Evolutionary conservation across 192 early-diverging fungal species (phyloP), one percentile per base, ranked within the genome.

Genomic region (Entomortierella chlamydospora): DNA sequence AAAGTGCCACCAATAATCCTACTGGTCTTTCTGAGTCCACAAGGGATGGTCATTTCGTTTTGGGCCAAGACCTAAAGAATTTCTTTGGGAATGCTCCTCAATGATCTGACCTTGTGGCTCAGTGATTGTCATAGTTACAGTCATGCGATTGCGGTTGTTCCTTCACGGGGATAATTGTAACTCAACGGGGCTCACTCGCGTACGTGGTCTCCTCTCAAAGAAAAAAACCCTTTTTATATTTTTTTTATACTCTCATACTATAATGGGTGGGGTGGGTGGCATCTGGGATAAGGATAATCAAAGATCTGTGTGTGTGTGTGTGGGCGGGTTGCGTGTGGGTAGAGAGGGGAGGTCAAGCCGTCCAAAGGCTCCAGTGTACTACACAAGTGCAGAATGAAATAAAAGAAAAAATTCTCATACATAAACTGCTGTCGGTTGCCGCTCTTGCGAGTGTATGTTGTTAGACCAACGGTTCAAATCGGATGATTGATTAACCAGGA

Each of bases 161-260:
- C 29, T 50, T 47, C 31, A 34, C 12, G 45, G 57, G 26, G 64
- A 62, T 77, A 60, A 77, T 68, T 63, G 66, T 77, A 77, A 77
- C 73, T 63, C 65, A 77, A 77, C 73, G 73, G 66, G 73, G 73
- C 73, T 77, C 73, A 77, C 73, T 77, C 73, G 73, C 73, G 61
- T 29, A 41, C 52, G 69, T 71, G 69, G 58, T 71, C 69, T 71
- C 69, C 50, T 28, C 26, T 55, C 53, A 25, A 62, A 55, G 30
- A 34, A 71, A 62, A 71, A 61, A 51, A n/a, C 0, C 13, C 30
- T 56, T 60, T 69, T 60, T 45, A n/a, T 30, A 2, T 54, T 47
- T 58, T 68, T 58, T 39, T 58, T n/a, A 49, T 49, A 43, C 47
- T 47, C 22, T 20, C 6, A 51, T 58, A 34, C 20, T 11, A 11